Percentiles rank a stretch among this genome's conserved stretches.
Evolutionary conservation across 2,329 filamentous ascomycete genomes (phyloP).

Genomic region (Grosmannia penicillata): DNA sequence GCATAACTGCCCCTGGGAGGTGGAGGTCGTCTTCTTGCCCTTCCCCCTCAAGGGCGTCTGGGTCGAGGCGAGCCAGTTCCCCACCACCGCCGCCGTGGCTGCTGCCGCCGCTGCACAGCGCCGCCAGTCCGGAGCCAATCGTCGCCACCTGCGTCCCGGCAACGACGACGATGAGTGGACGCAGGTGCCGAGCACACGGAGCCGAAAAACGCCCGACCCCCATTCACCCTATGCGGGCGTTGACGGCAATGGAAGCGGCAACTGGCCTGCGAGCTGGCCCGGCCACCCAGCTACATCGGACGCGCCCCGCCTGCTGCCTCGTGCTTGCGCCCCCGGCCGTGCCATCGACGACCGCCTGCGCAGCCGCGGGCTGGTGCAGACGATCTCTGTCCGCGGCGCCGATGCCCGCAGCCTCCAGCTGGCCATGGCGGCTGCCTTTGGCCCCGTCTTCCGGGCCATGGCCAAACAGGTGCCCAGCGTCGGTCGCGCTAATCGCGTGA

Average conservation of each 20-base stretch:
- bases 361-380: constrained; percentile 57
- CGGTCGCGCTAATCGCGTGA: constrained; percentile 8
- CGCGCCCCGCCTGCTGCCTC: constrained; percentile 50
- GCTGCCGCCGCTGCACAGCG: constrained; percentile 12
- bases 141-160: constrained; percentile 13
- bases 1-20: constrained; percentile 48
- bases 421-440: constrained; percentile 49
- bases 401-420: constrained; percentile 54
- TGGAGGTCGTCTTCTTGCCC: constrained; percentile 64
- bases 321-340: constrained; percentile 49
- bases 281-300: constrained; percentile 9
- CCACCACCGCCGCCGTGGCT: constrained; percentile 14
- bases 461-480: constrained; percentile 15
- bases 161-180: constrained; percentile 34
- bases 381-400: constrained; percentile 42
- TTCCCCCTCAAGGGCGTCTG: constrained; percentile 46
- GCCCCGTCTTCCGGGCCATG: constrained; percentile 33
- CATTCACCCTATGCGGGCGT: constrained; percentile 32
- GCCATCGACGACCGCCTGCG: constrained; percentile 55
- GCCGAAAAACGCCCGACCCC: constrained; percentile 27
- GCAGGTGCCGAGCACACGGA: constrained; percentile 33
- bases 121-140: constrained; percentile 14
- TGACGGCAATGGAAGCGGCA: constrained; percentile 29
- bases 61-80: constrained; percentile 34
- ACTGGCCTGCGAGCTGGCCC: not conserved